Evolutionary conservation across 2,329 filamentous ascomycete genomes (phyloP).

Genomic region (Calonectria pseudoreteaudii): DNA sequence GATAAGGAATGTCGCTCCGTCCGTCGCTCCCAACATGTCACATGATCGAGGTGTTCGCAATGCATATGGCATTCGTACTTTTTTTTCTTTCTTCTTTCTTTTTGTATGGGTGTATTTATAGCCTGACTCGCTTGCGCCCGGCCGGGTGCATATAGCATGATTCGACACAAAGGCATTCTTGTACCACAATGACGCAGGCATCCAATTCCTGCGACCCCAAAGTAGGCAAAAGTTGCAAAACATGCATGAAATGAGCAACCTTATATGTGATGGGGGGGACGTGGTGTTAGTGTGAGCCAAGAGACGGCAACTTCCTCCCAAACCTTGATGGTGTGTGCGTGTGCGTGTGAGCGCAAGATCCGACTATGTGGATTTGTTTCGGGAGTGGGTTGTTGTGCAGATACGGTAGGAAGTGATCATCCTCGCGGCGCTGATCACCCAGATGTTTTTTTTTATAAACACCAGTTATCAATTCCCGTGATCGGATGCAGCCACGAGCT

Average conservation of each 20-base stretch:
- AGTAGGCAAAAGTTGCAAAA: not conserved
- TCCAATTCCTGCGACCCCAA: not conserved
- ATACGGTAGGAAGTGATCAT: not conserved
- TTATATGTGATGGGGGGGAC: not conserved
- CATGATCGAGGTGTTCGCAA: not conserved
- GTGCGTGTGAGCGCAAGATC: not conserved
- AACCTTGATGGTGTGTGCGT: not conserved
- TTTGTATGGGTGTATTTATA: not conserved
- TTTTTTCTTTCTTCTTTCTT: no score
- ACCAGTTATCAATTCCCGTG: not conserved
- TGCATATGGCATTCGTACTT: not conserved
- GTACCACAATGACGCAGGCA: not conserved
- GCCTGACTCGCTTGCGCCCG: not conserved
- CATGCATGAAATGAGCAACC: not conserved
- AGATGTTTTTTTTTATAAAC: not conserved
- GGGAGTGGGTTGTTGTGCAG: not conserved
- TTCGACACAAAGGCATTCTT: not conserved
- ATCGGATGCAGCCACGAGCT: not conserved
- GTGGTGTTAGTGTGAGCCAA: not conserved
- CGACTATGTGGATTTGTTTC: not conserved
- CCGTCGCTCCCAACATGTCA: not conserved
- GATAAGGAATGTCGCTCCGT: not conserved
- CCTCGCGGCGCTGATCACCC: conserved; percentile 3
- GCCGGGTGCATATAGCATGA: not conserved
- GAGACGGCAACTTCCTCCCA: conserved; percentile 4